Percentiles rank a stretch among this genome's conserved stretches.
Conservation (phyloP, 108 stramenopile species). For the Discostella pseudostelligera region DNA sequence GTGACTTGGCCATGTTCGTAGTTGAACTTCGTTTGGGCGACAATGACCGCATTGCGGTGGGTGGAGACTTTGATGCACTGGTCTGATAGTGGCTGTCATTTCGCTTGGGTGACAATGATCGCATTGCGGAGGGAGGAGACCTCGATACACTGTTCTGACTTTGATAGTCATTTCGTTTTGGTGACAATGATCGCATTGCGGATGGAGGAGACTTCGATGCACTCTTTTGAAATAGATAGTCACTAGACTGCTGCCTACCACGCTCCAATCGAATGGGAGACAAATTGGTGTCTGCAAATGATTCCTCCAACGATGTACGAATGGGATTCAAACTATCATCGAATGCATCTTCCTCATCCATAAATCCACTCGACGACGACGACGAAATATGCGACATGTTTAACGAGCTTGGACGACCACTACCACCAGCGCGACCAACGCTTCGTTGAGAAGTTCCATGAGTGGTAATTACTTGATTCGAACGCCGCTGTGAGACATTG, state of each 20-base stretch:
- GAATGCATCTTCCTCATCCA: slow-evolving; percentile 11
- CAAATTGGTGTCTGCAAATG: slow-evolving; percentile 3
- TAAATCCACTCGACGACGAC: slow-evolving; percentile 24
- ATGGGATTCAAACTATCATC: slow-evolving; percentile 38
- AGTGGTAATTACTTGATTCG: slow-evolving; percentile 11
- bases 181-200: slow-evolving; percentile 1
- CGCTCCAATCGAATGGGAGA: too few species aligned
- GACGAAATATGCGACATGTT: slow-evolving; percentile 47
- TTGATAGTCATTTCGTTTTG: neutral
- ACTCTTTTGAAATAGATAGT: too few species aligned
- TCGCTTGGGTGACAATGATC: slow-evolving; percentile 9
- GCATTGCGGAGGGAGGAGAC: too few species aligned
- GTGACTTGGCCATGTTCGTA: neutral
- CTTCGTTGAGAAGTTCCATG: slow-evolving; percentile 12
- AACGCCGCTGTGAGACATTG: slow-evolving; percentile 29
- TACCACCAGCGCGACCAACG: neutral
- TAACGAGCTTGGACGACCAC: neutral
- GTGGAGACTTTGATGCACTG: too few species aligned
- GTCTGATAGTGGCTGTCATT: too few species aligned
- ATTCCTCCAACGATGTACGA: slow-evolving; percentile 36
- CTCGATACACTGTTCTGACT: too few species aligned
- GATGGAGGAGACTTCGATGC: too few species aligned
- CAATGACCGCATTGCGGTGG: neutral
- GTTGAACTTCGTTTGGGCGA: slow-evolving; percentile 4
- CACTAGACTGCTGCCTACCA: too few species aligned